phyloP scores from a whole-genome alignment of 345 rosid species.

The Carallia brachiata region DNA sequence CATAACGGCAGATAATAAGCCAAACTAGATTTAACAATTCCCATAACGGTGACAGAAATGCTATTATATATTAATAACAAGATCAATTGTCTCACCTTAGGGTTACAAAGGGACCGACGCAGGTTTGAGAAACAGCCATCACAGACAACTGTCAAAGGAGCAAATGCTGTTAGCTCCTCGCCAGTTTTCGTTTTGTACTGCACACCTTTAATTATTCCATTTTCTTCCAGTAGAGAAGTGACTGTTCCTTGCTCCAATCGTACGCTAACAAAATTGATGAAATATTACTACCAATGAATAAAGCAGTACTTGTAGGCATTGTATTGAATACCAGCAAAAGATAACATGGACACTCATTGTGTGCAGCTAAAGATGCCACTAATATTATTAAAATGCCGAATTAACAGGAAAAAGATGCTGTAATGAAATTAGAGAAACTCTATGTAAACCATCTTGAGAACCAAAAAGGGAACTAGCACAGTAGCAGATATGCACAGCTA shows the following conservation, averaged over 20 bases:
- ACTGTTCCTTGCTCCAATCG: conserved; percentile 32
- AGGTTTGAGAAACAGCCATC: conserved; percentile 35
- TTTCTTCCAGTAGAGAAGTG: conserved; percentile 31
- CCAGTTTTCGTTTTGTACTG: conserved; percentile 29
- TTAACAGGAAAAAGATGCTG: neutral
- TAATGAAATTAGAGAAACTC: neutral
- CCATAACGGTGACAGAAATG: neutral
- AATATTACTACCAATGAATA: neutral
- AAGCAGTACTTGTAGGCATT: no score
- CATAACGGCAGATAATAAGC: neutral
- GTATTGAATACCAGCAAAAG: no score
- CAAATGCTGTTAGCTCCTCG: conserved; percentile 20
- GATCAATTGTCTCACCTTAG: conserved; percentile 17
- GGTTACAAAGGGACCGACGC: conserved; percentile 32
- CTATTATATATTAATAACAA: neutral
- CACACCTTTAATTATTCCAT: conserved; percentile 27
- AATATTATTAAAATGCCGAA: neutral
- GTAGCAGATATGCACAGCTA: neutral
- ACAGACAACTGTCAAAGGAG: conserved; percentile 29
- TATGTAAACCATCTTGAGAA: neutral
- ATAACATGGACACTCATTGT: neutral
- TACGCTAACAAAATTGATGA: conserved; percentile 17
- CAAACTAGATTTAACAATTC: neutral
- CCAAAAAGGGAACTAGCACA: neutral
- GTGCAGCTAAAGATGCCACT: neutral